Evolutionary conservation across 192 early-diverging fungal genomes (phyloP).

Genomic region (Piromyces finnis): DNA sequence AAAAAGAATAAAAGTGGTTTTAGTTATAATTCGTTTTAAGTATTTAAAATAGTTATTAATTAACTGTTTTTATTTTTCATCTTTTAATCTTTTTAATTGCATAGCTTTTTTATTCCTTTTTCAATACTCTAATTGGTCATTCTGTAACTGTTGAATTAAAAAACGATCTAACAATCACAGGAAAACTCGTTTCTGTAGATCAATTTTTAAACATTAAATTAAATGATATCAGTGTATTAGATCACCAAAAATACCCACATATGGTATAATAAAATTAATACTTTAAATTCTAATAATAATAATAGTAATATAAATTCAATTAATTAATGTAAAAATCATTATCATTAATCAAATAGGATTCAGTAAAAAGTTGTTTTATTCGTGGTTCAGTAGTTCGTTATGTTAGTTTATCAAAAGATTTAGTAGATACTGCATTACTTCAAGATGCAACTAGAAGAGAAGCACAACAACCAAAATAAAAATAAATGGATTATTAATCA

Average conservation of each 20-base stretch:
- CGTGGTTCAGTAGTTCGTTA: constrained; percentile 97
- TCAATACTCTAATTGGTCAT: constrained; percentile 95
- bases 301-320: neutral
- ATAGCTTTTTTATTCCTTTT: constrained; percentile 98
- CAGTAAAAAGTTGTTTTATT: constrained; percentile 98
- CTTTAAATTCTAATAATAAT: too few relatives aligned
- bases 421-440: constrained; percentile 84
- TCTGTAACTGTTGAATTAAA: constrained; percentile 94
- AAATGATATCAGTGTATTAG: constrained; percentile 71
- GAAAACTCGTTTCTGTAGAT: constrained; percentile 90
- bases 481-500: neutral
- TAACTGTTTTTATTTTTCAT: too few relatives aligned
- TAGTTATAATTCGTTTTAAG: too few relatives aligned
- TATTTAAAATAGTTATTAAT: too few relatives aligned
- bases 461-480: constrained; percentile 42
- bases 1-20: too few relatives aligned
- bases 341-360: constrained; percentile 32
- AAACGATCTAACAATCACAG: constrained; percentile 87
- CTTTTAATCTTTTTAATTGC: too few relatives aligned
- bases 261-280: constrained; percentile 46
- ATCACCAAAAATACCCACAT: constrained; percentile 77
- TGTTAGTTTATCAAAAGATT: constrained; percentile 67
- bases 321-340: too few relatives aligned
- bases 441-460: constrained; percentile 94
- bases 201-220: constrained; percentile 99